phyloP scores from a whole-genome alignment of 169 alveolate genomes.

The Eimeria maxima region DNA sequence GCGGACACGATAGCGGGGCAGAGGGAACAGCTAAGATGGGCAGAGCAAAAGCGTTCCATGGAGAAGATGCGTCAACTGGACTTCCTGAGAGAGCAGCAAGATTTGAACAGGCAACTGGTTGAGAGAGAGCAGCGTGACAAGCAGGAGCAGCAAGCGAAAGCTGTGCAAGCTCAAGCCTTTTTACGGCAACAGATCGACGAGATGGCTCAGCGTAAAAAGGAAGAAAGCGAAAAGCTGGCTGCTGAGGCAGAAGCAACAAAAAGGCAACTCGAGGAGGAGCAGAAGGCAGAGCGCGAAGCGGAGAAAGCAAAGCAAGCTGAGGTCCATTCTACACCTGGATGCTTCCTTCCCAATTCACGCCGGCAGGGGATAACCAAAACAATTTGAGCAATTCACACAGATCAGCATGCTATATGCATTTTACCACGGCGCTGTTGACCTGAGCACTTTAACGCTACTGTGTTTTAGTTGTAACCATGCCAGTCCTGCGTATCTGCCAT shows the following conservation, averaged over 20 bases:
- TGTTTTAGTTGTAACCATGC: background rate
- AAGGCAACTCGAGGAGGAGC: background rate
- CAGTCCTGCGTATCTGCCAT: constrained; percentile 1
- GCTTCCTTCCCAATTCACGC: background rate
- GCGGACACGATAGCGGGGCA: constrained; percentile 68
- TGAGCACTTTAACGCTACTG: background rate
- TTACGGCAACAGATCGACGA: constrained; percentile 41
- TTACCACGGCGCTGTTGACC: background rate
- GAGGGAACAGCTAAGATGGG: constrained; percentile 54
- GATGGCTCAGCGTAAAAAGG: background rate
- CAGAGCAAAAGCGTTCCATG: background rate
- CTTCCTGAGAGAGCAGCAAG: background rate
- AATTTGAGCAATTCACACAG: background rate
- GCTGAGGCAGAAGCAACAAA: constrained; percentile 17
- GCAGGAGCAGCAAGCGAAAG: constrained; percentile 37
- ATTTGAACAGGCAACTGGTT: background rate
- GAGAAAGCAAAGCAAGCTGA: constrained; percentile 45
- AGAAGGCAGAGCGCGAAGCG: constrained; percentile 33
- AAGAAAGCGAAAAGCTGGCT: background rate
- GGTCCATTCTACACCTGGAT: constrained; percentile 27
- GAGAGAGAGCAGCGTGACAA: constrained; percentile 54
- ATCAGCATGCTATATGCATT: background rate
- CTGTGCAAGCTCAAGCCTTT: constrained; percentile 32
- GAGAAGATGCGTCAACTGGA: constrained; percentile 27
- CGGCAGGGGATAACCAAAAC: background rate